Percentiles rank a stretch among this genome's conserved stretches.
phyloP scores from a whole-genome alignment of 2,329 filamentous ascomycete genomes.

The Nemania diffusa region DNA sequence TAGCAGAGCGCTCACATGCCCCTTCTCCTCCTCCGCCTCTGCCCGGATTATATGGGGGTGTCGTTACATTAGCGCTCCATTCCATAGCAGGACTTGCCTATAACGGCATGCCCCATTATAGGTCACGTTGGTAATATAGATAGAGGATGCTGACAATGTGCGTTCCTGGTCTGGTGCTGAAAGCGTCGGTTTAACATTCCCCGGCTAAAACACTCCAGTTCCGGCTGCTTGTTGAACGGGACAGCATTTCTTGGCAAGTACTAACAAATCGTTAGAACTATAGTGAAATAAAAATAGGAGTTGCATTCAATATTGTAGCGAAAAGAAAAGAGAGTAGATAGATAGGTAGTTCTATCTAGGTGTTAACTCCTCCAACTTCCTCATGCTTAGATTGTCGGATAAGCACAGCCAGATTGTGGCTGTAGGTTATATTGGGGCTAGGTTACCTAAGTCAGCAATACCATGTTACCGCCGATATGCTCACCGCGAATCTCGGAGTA shows the following conservation, averaged over 20 bases:
- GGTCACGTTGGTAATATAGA: not conserved
- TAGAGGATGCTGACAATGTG: not conserved
- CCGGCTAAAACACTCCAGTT: not conserved
- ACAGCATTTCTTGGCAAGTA: not conserved
- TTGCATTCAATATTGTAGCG: not conserved
- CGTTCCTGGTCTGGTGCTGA: not conserved
- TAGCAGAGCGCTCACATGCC: not conserved
- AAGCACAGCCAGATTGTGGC: not conserved
- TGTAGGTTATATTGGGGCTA: not conserved
- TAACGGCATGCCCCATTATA: not conserved
- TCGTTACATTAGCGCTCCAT: not conserved
- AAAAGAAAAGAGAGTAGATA: not conserved
- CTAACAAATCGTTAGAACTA: not conserved
- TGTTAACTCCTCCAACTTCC: not conserved
- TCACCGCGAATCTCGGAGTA: not conserved
- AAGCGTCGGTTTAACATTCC: not conserved
- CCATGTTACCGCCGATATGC: not conserved
- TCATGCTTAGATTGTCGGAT: not conserved
- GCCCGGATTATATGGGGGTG: not conserved
- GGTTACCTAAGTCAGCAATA: constrained; percentile 3
- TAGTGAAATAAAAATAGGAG: not conserved
- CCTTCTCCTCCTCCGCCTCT: not conserved
- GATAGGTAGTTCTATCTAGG: not conserved
- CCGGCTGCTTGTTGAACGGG: not conserved
- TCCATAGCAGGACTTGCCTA: not conserved